Evolutionary conservation across 192 early-diverging fungal genomes (phyloP).

Genomic region (Podila epigama): DNA sequence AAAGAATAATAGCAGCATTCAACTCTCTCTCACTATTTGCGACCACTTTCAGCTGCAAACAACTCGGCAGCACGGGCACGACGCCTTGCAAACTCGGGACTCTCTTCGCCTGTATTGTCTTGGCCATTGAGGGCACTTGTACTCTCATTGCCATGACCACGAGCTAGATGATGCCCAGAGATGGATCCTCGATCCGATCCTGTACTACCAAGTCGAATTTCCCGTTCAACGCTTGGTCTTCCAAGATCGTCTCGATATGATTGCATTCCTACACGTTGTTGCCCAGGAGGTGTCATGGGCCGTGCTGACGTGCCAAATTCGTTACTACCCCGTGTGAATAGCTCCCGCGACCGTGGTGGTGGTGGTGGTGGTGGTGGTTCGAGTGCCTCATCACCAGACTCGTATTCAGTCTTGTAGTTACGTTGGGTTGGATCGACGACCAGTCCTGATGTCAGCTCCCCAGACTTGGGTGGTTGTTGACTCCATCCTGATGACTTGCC

Average conservation of each 20-base stretch:
- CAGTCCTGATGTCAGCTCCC: constrained; percentile 9
- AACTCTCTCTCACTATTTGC: constrained; percentile 6
- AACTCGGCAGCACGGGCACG: constrained; percentile 47
- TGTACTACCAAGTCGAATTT: constrained; percentile 20
- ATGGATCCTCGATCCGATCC: constrained; percentile 39
- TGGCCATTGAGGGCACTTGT: constrained; percentile 8
- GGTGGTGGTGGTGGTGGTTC: too few relatives aligned
- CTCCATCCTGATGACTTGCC: constrained; percentile 25
- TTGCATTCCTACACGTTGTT: constrained; percentile 29
- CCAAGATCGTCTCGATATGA: constrained; percentile 41
- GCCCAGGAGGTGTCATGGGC: constrained; percentile 32
- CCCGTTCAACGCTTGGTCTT: constrained; percentile 35
- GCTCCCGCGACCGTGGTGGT: constrained; percentile 1
- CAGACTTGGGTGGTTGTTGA: too few relatives aligned
- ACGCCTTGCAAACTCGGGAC: constrained; percentile 33
- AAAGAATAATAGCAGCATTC: background rate
- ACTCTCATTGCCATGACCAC: constrained; percentile 6
- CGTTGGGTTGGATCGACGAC: background rate
- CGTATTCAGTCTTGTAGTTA: constrained; percentile 41
- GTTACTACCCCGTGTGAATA: background rate
- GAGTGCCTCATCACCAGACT: constrained; percentile 26
- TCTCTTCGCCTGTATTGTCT: constrained; percentile 13
- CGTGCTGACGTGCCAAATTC: constrained; percentile 11
- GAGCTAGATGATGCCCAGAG: constrained; percentile 12
- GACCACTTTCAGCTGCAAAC: constrained; percentile 31